These are phyloP conservation scores for Backusella westeae DNA, from an alignment of 192 early-diverging fungal species.

Conservation along the genomic window DNA sequence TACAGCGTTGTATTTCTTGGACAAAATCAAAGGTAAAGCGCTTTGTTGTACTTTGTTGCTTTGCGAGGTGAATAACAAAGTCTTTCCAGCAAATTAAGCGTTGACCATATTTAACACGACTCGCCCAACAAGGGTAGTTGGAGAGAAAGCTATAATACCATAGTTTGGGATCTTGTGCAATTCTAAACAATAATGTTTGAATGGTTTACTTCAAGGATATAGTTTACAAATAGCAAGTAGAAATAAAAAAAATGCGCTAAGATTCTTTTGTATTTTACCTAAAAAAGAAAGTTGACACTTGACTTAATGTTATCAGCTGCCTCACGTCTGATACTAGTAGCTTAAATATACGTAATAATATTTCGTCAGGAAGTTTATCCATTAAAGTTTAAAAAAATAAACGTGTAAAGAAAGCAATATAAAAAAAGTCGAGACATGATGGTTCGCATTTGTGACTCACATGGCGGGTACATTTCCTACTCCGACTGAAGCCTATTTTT, in stretches of 20 bases:
- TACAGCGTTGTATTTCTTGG: neutral
- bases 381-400: constrained; percentile 8
- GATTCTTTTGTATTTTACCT: constrained; percentile 11
- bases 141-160: constrained; percentile 29
- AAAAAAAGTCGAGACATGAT: neutral
- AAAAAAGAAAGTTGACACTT: constrained; percentile 7
- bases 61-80: constrained; percentile 25
- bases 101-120: constrained; percentile 9
- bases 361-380: constrained; percentile 27
- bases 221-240: neutral
- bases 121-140: constrained; percentile 18
- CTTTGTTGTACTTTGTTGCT: constrained; percentile 11
- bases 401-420: neutral
- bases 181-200: constrained; percentile 13
- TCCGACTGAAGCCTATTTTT: neutral
- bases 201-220: neutral
- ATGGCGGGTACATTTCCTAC: neutral
- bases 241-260: neutral
- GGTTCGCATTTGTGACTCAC: neutral
- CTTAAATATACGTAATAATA: constrained; percentile 16
- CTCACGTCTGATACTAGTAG: constrained; percentile 1
- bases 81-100: constrained; percentile 27
- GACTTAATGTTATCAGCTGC: constrained; percentile 1
- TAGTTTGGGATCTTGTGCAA: constrained; percentile 23
- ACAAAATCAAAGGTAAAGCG: constrained; percentile 16